Evolutionary conservation across 2,329 filamentous ascomycete genomes (phyloP).

Genomic region (Sordariomycetes sp.): DNA sequence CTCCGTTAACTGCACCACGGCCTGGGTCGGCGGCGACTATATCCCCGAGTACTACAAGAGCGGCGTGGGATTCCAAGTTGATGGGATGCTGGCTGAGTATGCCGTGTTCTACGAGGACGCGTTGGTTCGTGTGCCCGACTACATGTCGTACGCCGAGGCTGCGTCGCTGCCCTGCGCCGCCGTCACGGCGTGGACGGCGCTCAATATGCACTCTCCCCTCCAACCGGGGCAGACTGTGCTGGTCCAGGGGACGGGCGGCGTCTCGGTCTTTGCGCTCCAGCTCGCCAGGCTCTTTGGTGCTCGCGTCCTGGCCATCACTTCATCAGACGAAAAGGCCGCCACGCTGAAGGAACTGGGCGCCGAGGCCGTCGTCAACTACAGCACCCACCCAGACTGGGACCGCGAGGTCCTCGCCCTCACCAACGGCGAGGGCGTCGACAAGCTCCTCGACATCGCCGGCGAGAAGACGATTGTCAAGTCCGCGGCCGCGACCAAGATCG

Average conservation of each 20-base stretch:
- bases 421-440: conserved; percentile 31
- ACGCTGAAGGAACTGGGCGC: conserved; percentile 36
- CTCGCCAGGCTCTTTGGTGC: conserved; percentile 34
- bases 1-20: conserved; percentile 39
- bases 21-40: conserved; percentile 23
- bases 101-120: conserved; percentile 49
- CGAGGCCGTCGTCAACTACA: conserved; percentile 44
- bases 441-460: conserved; percentile 44
- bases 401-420: conserved; percentile 35
- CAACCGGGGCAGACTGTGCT: conserved; percentile 28
- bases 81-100: conserved; percentile 53
- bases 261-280: conserved; percentile 30
- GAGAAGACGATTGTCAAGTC: not conserved
- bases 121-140: conserved; percentile 42
- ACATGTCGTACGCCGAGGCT: conserved; percentile 32
- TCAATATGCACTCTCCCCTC: conserved; percentile 11
- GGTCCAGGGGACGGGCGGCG: conserved; percentile 39
- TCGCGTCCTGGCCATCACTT: conserved; percentile 43
- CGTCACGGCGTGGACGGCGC: conserved; percentile 9
- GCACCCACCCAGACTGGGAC: conserved; percentile 36
- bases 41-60: conserved; percentile 19
- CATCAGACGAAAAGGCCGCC: conserved; percentile 31
- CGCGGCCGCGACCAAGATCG: not conserved
- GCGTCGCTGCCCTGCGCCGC: conserved; percentile 39
- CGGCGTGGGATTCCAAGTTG: conserved; percentile 48